Conservation (phyloP, 23 red algal genomes). For the Cyanidiococcus yangmingshanensis region DNA sequence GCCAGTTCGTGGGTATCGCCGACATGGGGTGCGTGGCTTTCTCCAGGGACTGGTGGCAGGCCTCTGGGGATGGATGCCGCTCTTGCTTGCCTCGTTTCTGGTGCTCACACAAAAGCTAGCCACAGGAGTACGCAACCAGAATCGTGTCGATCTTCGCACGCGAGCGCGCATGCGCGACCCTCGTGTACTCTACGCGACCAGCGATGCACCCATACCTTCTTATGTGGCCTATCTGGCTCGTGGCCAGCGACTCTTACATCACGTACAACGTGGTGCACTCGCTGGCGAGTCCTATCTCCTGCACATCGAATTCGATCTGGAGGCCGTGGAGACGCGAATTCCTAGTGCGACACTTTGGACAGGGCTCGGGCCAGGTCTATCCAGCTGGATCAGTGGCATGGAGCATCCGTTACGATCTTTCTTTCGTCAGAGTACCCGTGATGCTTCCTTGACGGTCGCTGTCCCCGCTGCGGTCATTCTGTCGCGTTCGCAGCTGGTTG, state of each 20-base stretch:
- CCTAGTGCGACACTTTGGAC: background rate
- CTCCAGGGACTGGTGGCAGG: background rate
- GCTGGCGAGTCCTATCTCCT: background rate
- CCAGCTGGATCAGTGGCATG: background rate
- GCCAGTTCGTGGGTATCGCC: conserved; percentile 14
- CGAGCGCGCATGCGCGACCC: background rate
- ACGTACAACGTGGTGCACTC: background rate
- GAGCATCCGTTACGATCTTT: background rate
- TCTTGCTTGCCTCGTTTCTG: background rate
- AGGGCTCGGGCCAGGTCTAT: background rate
- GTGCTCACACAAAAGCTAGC: background rate
- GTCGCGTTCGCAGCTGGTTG: background rate
- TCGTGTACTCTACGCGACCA: background rate
- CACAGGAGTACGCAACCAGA: conserved; percentile 8
- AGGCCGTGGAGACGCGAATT: background rate
- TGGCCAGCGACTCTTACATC: conserved; percentile 5
- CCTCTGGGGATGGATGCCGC: conserved; percentile 10
- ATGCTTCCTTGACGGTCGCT: background rate
- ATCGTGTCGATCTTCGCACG: background rate
- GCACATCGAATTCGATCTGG: conserved; percentile 2
- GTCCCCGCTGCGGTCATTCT: conserved; percentile 1
- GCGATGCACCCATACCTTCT: background rate
- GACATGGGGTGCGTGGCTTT: background rate
- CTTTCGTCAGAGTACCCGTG: background rate
- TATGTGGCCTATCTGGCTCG: conserved; percentile 13